Evolutionary conservation across 495 filamentous ascomycete species (phyloP).

Genomic region (Aspergillus kassunensis): DNA sequence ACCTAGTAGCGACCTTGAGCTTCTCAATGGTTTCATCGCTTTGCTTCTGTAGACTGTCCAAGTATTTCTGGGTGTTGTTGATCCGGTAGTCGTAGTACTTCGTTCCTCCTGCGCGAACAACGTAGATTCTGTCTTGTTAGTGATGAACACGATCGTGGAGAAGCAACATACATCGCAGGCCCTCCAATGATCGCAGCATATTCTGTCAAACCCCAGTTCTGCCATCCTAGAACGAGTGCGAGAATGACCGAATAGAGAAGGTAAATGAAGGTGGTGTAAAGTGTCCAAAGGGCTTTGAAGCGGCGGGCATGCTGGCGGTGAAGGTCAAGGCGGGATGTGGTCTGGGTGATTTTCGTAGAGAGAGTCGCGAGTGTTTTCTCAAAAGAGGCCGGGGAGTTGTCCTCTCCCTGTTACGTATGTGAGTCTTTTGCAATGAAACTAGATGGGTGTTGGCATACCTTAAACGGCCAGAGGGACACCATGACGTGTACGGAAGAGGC

Average conservation of each 20-base stretch:
- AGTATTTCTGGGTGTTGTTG: constrained; percentile 56
- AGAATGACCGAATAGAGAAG: constrained; percentile 78
- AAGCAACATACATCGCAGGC: constrained; percentile 62
- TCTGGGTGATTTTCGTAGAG: constrained; percentile 71
- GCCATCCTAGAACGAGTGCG: constrained; percentile 79
- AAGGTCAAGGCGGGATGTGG: constrained; percentile 65
- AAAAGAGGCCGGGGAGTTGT: constrained; percentile 84
- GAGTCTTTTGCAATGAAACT: background rate
- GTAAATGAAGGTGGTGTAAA: constrained; percentile 87
- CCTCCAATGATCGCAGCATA: constrained; percentile 73
- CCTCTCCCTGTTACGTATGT: constrained; percentile 56
- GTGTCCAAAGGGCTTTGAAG: constrained; percentile 78
- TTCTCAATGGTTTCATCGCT: constrained; percentile 85
- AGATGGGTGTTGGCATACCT: constrained; percentile 39
- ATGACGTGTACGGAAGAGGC: constrained; percentile 43
- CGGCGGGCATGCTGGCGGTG: constrained; percentile 69
- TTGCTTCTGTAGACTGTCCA: constrained; percentile 72
- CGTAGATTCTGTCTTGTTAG: constrained; percentile 56
- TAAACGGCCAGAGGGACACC: constrained; percentile 83
- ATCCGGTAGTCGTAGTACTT: constrained; percentile 81
- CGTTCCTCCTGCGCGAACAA: constrained; percentile 54
- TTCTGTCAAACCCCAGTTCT: constrained; percentile 69
- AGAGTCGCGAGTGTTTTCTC: constrained; percentile 84
- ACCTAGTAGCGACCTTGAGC: constrained; percentile 90
- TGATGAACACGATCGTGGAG: background rate